Evolutionary conservation across 306 rosid species (phyloP), one percentile per base, ranked within the genome.

Genomic region (Gastrolobium villosum): DNA sequence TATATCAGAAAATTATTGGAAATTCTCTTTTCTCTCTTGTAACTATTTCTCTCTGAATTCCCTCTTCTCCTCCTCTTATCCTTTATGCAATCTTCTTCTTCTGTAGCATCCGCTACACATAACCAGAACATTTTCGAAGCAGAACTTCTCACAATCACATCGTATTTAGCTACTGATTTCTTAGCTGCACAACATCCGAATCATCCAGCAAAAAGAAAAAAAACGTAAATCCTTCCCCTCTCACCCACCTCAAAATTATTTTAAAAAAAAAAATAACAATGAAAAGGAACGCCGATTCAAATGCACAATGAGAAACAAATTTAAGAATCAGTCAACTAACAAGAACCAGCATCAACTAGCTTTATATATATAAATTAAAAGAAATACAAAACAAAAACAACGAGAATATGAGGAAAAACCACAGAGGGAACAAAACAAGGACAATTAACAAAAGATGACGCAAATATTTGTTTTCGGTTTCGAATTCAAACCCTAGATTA

Each of bases 401-500:
- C 50, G 54, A 45, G 36, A 34, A 15, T 82, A 10, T 48, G 13
- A 30, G 10, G 20, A 57, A 57, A 65, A 83, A 43, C 45, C 10
- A 6, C 1, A 45, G 31, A 35, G 3, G 4, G 34, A 40, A 49
- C 10, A 35, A 2, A 11, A 59, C 32, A 43, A 2, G 2, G 36
- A 35, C 62, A 68, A 81, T 45, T 62, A 64, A 55, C 6, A 79
- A 56, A 53, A 76, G 50, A 67, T 56, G 14, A 67, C 31, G 48
- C 9, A 40, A 75, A 80, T 6, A 46, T 2, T 1, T 2, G 59
- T 69, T 62, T 31, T 32, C 50, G 3, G 36, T 7, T 54, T 2
- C 32, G 15, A 64, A 75, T 61, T 65, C 20, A 77, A 84, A 84
- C 92, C 93, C 93, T 89, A 89, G 78, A 65, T 67, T 56, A 43